These are phyloP conservation scores for Zygosaccharomyces kombuchaensis DNA, from an alignment of 805 yeast genomes.

Conservation along the genomic window DNA sequence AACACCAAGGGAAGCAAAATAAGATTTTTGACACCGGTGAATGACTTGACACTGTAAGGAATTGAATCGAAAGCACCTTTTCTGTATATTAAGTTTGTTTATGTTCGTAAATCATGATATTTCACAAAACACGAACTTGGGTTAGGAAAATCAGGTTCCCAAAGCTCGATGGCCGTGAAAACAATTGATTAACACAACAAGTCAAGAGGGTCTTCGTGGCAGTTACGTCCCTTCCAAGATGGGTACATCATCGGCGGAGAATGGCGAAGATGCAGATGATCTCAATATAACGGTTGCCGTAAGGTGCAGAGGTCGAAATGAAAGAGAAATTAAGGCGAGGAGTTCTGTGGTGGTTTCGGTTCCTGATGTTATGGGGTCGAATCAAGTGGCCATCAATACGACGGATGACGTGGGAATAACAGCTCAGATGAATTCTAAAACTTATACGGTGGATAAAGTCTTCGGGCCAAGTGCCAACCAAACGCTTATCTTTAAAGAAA, in stretches of 20 bases:
- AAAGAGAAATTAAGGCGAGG: slow-evolving; percentile 52
- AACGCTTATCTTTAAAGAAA: slow-evolving; percentile 55
- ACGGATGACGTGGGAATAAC: slow-evolving; percentile 39
- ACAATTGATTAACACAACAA: background rate
- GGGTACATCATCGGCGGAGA: slow-evolving; percentile 10
- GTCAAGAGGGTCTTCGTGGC: background rate
- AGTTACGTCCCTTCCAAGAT: slow-evolving; percentile 1
- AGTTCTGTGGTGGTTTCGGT: slow-evolving; percentile 59
- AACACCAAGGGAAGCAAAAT: background rate
- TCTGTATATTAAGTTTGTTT: slow-evolving; percentile 3
- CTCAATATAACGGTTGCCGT: slow-evolving; percentile 59
- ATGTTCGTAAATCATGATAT: slow-evolving; percentile 4
- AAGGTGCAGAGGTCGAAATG: slow-evolving; percentile 58
- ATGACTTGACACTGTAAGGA: background rate
- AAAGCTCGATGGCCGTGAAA: background rate
- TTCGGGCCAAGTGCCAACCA: slow-evolving; percentile 84
- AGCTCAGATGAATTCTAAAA: slow-evolving; percentile 45
- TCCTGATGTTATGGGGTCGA: slow-evolving; percentile 40
- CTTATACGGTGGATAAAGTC: slow-evolving; percentile 72
- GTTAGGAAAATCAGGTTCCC: background rate
- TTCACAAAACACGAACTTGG: slow-evolving; percentile 7
- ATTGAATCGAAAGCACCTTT: background rate
- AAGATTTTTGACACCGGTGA: background rate
- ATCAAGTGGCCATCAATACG: slow-evolving; percentile 46
- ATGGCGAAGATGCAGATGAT: slow-evolving; percentile 28